Evolutionary conservation across 768 basidiomycete species (phyloP).

Genomic region (Gelatoporia subvermispora): DNA sequence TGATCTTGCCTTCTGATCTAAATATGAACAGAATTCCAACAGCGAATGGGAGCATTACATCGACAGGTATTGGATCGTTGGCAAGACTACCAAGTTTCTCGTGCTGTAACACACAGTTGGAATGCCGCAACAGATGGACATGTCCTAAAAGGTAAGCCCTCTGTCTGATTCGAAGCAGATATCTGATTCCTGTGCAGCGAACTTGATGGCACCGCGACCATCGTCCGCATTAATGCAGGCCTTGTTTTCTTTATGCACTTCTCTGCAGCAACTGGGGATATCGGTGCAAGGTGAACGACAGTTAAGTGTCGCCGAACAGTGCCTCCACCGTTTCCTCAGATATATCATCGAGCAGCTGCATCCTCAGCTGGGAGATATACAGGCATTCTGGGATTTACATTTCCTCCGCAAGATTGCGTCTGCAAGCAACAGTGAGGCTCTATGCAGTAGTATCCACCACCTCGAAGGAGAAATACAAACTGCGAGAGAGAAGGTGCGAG

Average conservation of each 20-base stretch:
- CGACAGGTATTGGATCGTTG: slow-evolving; percentile 47
- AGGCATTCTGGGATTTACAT: slow-evolving; percentile 12
- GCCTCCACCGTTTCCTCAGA: slow-evolving; percentile 16
- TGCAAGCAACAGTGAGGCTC: slow-evolving; percentile 5
- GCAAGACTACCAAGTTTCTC: slow-evolving; percentile 39
- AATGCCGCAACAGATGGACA: not conserved
- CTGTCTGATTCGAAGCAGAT: not conserved
- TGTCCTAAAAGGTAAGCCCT: not conserved
- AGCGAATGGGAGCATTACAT: slow-evolving; percentile 36
- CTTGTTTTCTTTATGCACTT: slow-evolving; percentile 47
- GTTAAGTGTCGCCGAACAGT: not conserved
- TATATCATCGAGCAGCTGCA: not conserved
- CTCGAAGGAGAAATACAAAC: slow-evolving; percentile 1
- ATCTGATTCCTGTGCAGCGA: slow-evolving; percentile 1
- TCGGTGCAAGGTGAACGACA: slow-evolving; percentile 27
- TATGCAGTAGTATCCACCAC: not conserved
- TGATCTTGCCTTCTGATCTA: not conserved
- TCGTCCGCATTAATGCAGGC: slow-evolving; percentile 52
- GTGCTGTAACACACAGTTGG: slow-evolving; percentile 6
- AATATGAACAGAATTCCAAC: slow-evolving; percentile 43
- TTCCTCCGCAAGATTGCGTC: slow-evolving; percentile 12
- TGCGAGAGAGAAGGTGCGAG: slow-evolving; percentile 7
- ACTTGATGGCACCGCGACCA: slow-evolving; percentile 29
- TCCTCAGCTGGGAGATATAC: not conserved
- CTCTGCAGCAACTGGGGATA: slow-evolving; percentile 52